phyloP scores from a whole-genome alignment of 1,284 basidiomycete species.

The Ustilago shanxiensis region DNA sequence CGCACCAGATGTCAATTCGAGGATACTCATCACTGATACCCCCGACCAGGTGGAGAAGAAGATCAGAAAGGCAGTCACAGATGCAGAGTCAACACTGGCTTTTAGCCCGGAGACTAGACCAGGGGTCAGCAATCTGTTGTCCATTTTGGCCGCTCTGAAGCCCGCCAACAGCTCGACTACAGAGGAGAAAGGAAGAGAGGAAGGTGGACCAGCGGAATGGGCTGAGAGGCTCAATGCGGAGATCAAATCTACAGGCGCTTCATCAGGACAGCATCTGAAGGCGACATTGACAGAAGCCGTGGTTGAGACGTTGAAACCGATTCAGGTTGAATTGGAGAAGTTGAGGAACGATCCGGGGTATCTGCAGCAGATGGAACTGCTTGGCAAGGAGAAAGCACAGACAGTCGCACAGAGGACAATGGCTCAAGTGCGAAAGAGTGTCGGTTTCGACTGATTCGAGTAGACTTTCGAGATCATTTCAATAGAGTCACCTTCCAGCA shows the following conservation, averaged over 20 bases:
- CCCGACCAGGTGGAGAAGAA: conserved; percentile 78
- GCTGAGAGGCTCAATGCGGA: conserved; percentile 72
- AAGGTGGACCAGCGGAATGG: conserved; percentile 64
- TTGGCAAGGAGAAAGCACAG: conserved; percentile 79
- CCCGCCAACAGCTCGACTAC: neutral
- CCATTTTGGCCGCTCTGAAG: conserved; percentile 74
- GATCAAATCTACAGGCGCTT: conserved; percentile 70
- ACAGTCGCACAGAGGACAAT: conserved; percentile 78
- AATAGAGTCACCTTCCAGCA: neutral
- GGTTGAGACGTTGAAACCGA: conserved; percentile 78
- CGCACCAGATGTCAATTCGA: conserved; percentile 81
- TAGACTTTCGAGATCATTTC: neutral
- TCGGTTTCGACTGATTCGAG: conserved; percentile 75
- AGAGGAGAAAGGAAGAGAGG: neutral
- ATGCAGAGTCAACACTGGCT: conserved; percentile 77
- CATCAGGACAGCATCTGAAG: conserved; percentile 80
- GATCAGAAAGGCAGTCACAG: conserved; percentile 85
- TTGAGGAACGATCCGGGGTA: conserved; percentile 77
- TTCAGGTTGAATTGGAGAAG: conserved; percentile 79
- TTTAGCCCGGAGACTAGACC: conserved; percentile 83
- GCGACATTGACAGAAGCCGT: conserved; percentile 80
- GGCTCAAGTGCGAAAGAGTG: conserved; percentile 76
- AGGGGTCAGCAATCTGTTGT: conserved; percentile 85
- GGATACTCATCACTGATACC: conserved; percentile 86
- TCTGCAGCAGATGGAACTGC: conserved; percentile 76